Conservation (phyloP, 768 basidiomycete genomes). For the Mycena kentingensis region DNA sequence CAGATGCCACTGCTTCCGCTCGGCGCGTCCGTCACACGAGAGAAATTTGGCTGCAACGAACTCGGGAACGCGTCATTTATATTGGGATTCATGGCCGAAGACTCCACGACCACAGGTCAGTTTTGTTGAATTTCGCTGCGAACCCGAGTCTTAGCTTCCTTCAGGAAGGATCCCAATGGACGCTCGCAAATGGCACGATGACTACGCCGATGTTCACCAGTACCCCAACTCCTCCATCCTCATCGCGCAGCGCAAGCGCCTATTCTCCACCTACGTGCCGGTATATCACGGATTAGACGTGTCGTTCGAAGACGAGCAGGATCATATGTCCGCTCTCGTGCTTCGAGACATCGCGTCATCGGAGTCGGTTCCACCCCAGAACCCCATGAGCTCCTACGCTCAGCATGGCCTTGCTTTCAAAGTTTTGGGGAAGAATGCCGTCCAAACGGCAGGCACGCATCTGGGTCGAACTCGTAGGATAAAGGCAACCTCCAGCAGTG, state of each 20-base stretch:
- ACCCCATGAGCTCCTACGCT: neutral
- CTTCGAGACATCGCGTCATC: neutral
- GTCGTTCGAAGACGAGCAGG: neutral
- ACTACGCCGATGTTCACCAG: conserved; percentile 3
- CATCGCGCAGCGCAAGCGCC: conserved; percentile 1
- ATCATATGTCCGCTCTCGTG: neutral
- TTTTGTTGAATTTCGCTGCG: neutral
- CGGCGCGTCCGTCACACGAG: neutral
- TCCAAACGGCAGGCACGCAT: too few species aligned
- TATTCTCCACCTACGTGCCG: neutral
- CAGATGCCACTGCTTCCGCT: neutral
- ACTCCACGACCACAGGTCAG: too few species aligned
- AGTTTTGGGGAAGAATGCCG: neutral
- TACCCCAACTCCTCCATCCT: neutral
- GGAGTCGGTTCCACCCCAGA: neutral
- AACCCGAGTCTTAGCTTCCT: neutral
- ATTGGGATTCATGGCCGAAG: neutral
- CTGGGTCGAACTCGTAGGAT: too few species aligned
- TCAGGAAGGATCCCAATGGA: neutral
- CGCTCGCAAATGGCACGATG: conserved; percentile 6
- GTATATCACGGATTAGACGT: neutral
- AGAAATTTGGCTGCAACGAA: neutral
- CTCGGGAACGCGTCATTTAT: neutral
- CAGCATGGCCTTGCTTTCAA: neutral
- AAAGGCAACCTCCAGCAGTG: neutral